These are phyloP conservation scores for Penicillium atrosanguineum DNA, from an alignment of 495 filamentous ascomycete species.

Conservation along the genomic window DNA sequence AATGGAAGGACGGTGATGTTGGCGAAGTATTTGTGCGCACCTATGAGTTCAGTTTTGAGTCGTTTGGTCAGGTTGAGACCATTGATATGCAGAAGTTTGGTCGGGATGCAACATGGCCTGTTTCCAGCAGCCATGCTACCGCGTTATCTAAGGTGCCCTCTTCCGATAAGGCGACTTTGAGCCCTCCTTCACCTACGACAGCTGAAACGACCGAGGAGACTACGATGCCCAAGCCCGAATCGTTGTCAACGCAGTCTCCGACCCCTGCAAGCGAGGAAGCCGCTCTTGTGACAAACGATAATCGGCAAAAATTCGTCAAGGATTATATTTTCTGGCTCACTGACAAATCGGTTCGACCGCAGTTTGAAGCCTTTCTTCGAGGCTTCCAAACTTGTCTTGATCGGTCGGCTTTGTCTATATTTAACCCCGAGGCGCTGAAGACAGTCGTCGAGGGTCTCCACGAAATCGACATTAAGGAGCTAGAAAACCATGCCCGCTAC, in stretches of 20 bases:
- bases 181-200: conserved; percentile 27
- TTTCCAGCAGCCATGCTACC: conserved; percentile 2
- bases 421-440: conserved; percentile 68
- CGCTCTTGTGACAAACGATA: conserved; percentile 65
- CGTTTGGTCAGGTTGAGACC: conserved; percentile 55
- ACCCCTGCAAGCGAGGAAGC: conserved; percentile 34
- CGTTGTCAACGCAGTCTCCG: conserved; percentile 20
- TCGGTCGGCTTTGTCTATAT: conserved; percentile 63
- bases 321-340: conserved; percentile 89
- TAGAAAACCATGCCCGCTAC: conserved; percentile 69
- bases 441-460: conserved; percentile 77
- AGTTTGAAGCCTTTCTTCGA: conserved; percentile 74
- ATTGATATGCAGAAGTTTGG: conserved; percentile 53
- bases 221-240: neutral
- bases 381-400: conserved; percentile 81
- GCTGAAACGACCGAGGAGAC: conserved; percentile 23
- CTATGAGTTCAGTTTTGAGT: conserved; percentile 80
- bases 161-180: conserved; percentile 17
- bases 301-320: conserved; percentile 73
- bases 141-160: conserved; percentile 27
- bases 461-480: conserved; percentile 68
- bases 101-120: conserved; percentile 40
- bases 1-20: conserved; percentile 78
- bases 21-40: conserved; percentile 75
- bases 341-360: conserved; percentile 69